A percentile compares a stretch with the other conserved stretches of the same genome.
Evolutionary conservation across 2,329 filamentous ascomycete species (phyloP).

Genomic region (Talaromyces funiculosus): DNA sequence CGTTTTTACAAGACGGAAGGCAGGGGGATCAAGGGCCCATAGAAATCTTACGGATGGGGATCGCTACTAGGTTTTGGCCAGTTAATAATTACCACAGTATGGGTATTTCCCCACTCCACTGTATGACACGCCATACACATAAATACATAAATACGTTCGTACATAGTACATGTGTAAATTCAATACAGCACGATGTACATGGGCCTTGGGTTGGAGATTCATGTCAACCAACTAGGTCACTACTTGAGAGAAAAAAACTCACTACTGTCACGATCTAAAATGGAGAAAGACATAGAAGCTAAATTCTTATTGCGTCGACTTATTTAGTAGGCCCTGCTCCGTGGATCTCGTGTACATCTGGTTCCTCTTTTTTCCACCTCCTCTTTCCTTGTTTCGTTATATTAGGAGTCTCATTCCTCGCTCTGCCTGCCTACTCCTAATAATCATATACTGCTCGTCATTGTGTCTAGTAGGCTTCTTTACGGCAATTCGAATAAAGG

Average conservation of each 20-base stretch:
- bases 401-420: neutral
- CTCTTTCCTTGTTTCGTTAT: neutral
- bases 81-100: too few relatives aligned
- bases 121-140: neutral
- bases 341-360: neutral
- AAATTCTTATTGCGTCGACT: constrained; percentile 1
- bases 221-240: constrained; percentile 1
- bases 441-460: neutral
- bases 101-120: neutral
- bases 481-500: neutral
- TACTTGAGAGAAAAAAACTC: neutral
- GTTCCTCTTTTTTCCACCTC: neutral
- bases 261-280: constrained; percentile 4
- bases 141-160: neutral
- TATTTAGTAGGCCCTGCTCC: constrained; percentile 6
- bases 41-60: neutral
- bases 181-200: neutral
- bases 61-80: neutral
- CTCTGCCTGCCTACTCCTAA: neutral
- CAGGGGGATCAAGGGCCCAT: neutral
- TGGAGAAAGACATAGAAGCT: neutral
- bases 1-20: neutral
- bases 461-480: neutral
- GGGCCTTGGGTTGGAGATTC: neutral
- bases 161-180: neutral